Evolutionary conservation across 768 basidiomycete species (phyloP).

Genomic region (Lyophyllum semitale): DNA sequence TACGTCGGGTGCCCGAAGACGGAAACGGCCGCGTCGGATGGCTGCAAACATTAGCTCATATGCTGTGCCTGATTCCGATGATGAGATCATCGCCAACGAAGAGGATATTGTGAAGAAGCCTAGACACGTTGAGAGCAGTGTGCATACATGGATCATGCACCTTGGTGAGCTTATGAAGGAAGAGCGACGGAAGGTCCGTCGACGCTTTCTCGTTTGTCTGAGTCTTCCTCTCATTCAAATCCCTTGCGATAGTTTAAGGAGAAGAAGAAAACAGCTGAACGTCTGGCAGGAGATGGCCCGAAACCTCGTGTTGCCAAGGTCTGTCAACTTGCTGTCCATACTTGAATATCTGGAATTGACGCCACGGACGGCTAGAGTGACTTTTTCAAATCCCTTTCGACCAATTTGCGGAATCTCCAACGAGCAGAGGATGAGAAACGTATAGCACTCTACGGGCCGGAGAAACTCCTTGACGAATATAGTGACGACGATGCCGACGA

Average conservation of each 20-base stretch:
- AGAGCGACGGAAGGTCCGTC: conserved; percentile 69
- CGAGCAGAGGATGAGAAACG: conserved; percentile 58
- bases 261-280: conserved; percentile 58
- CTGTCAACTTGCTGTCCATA: conserved; percentile 10
- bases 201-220: neutral
- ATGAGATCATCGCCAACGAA: conserved; percentile 53
- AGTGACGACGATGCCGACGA: conserved; percentile 58
- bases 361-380: conserved; percentile 50
- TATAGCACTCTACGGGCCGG: conserved; percentile 28
- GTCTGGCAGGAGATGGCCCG: conserved; percentile 37
- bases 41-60: conserved; percentile 62
- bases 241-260: conserved; percentile 54
- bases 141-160: conserved; percentile 72
- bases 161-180: conserved; percentile 58
- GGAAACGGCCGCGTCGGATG: conserved; percentile 63
- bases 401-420: conserved; percentile 61
- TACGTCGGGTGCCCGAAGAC: conserved; percentile 26
- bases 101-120: conserved; percentile 35
- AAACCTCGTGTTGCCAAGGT: conserved; percentile 66
- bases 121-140: conserved; percentile 38
- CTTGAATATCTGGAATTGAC: neutral
- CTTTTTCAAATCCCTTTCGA: conserved; percentile 63
- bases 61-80: conserved; percentile 69
- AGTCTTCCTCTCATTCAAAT: conserved; percentile 1
- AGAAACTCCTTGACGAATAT: conserved; percentile 35